A percentile compares a stretch with the other conserved stretches of the same genome.
These are phyloP conservation scores for Teunomyces cretensis DNA, from an alignment of 805 yeast genomes.

Conservation along the genomic window DNA sequence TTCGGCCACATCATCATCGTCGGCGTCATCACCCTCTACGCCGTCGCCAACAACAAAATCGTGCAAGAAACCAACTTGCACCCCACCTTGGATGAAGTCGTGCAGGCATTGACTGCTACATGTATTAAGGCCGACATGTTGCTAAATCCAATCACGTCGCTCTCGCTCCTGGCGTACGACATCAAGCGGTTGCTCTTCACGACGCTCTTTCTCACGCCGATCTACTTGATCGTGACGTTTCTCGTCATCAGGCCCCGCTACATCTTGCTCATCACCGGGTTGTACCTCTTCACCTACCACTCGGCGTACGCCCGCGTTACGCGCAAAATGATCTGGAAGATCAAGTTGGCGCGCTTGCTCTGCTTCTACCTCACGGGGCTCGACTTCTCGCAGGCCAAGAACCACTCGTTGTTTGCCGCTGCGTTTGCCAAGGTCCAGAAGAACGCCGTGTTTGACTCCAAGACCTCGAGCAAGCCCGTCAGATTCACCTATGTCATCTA, in stretches of 20 bases:
- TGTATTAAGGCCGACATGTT: slow-evolving; percentile 75
- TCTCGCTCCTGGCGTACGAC: slow-evolving; percentile 75
- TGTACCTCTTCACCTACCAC: slow-evolving; percentile 75
- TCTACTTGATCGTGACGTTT: slow-evolving; percentile 68
- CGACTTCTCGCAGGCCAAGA: slow-evolving; percentile 55
- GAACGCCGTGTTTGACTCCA: slow-evolving; percentile 23
- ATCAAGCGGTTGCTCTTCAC: slow-evolving; percentile 79
- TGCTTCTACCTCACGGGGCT: slow-evolving; percentile 86
- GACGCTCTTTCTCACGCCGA: slow-evolving; percentile 80
- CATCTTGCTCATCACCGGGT: slow-evolving; percentile 57
- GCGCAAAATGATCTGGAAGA: slow-evolving; percentile 82
- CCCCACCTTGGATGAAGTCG: slow-evolving; percentile 86
- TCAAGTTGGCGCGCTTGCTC: slow-evolving; percentile 64
- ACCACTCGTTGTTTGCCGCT: slow-evolving; percentile 51
- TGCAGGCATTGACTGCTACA: slow-evolving; percentile 71
- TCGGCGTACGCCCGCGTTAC: slow-evolving; percentile 83
- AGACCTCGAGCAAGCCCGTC: slow-evolving; percentile 46
- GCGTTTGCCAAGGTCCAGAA: slow-evolving; percentile 55
- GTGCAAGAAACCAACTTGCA: slow-evolving; percentile 58
- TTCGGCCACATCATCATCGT: slow-evolving; percentile 78
- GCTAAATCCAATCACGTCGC: slow-evolving; percentile 72
- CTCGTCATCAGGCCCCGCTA: slow-evolving; percentile 71
- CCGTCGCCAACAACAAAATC: slow-evolving; percentile 55
- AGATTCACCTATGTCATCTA: slow-evolving; percentile 88
- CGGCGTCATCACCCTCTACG: slow-evolving; percentile 57